Evolutionary conservation across 2,329 filamentous ascomycete genomes (phyloP).

Genomic region (Diaporthe ilicicola): DNA sequence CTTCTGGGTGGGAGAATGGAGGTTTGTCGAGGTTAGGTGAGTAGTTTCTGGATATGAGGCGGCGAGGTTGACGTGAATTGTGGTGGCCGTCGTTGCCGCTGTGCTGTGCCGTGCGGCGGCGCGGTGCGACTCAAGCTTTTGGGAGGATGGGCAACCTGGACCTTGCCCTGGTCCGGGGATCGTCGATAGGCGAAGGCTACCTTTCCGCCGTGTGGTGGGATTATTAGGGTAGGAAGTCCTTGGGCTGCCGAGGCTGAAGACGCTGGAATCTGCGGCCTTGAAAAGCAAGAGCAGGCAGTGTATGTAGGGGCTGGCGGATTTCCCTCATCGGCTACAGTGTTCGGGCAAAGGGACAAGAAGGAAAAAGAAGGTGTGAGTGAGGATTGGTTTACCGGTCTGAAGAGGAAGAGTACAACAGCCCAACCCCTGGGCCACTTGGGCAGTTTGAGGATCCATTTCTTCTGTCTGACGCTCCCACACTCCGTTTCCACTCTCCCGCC

Average conservation of each 20-base stretch:
- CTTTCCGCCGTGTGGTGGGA: background rate
- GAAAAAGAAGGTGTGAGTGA: background rate
- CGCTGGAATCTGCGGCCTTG: background rate
- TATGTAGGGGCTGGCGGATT: background rate
- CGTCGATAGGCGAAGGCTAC: conserved; percentile 4
- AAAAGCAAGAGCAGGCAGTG: background rate
- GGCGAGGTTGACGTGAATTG: background rate
- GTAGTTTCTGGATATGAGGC: background rate
- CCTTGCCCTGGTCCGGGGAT: conserved; percentile 20
- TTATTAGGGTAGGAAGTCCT: background rate
- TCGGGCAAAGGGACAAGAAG: conserved; percentile 17
- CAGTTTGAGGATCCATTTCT: conserved; percentile 22
- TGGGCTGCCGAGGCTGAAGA: background rate
- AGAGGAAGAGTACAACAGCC: background rate
- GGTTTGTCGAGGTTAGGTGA: background rate
- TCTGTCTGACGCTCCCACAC: conserved; percentile 7
- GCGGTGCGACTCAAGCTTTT: background rate
- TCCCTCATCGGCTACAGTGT: conserved; percentile 6
- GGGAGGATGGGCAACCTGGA: conserved; percentile 11
- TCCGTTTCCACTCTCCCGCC: background rate
- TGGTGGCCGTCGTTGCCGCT: background rate
- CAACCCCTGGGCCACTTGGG: conserved; percentile 5
- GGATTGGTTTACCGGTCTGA: background rate
- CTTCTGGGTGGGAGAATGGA: background rate
- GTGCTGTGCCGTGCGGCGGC: background rate